phyloP scores from a whole-genome alignment of 2,329 filamentous ascomycete genomes.

The Fusarium protoensiforme region DNA sequence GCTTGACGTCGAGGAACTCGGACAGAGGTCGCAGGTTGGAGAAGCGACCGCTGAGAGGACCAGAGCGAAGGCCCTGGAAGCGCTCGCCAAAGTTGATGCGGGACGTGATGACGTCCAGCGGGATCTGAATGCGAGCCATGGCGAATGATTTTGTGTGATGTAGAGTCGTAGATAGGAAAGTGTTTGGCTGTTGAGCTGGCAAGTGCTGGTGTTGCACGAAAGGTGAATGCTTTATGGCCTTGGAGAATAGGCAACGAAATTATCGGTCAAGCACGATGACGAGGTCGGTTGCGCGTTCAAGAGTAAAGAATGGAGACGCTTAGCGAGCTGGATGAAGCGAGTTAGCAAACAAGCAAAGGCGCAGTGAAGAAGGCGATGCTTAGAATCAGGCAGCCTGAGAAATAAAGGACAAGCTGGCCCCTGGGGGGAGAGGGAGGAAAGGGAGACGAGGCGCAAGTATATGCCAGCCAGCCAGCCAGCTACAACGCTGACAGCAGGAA shows the following conservation, averaged over 20 bases:
- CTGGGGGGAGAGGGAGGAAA: constrained; percentile 9
- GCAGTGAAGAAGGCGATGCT: background rate
- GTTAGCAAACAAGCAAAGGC: constrained; percentile 13
- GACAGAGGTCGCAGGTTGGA: constrained; percentile 90
- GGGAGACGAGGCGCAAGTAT: constrained; percentile 27
- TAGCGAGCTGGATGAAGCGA: constrained; percentile 26
- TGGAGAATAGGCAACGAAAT: constrained; percentile 38
- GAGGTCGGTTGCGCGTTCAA: constrained; percentile 35
- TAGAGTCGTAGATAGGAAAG: constrained; percentile 16
- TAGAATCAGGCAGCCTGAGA: constrained; percentile 25
- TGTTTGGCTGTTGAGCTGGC: constrained; percentile 9
- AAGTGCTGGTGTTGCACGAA: constrained; percentile 16
- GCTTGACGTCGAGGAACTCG: constrained; percentile 97
- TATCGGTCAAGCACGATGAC: constrained; percentile 37
- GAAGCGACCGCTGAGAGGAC: constrained; percentile 84
- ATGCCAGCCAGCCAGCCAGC: background rate
- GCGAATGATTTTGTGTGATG: constrained; percentile 28
- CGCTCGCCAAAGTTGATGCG: constrained; percentile 87
- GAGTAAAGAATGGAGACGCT: constrained; percentile 33
- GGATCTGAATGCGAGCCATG: constrained; percentile 93
- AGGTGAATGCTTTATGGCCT: constrained; percentile 31
- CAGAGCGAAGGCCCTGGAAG: constrained; percentile 84
- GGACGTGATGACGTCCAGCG: constrained; percentile 90
- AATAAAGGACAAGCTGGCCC: constrained; percentile 42
- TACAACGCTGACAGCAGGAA: constrained; percentile 9